Base-by-base conservation (phyloP, 768 basidiomycete species). In the Lactarius trivialis region DNA sequence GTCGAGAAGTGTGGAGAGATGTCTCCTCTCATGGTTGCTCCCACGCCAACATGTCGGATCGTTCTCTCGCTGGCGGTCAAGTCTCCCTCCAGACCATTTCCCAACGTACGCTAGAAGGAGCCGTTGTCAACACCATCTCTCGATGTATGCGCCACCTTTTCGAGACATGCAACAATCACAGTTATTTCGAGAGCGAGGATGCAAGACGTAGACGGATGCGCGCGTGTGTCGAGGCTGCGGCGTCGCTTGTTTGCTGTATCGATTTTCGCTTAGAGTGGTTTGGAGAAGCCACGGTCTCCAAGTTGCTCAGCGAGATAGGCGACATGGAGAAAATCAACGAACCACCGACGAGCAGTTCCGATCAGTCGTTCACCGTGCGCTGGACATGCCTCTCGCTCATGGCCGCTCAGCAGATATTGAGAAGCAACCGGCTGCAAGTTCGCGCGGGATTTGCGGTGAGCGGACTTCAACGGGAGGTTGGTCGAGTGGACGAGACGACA, bases 371-470 rank as follows among this genome's bases (percentile, higher is more conserved):
- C 52, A 14, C 24, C 32, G 9, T 39, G 3, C 58, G 30, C n/a
- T 43, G 58, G 39, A 53, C 59, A 11, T 60, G 59, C 41, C 52
- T 60, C 19, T 41, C 53, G 11, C 41, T 54, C 41, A 7, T 60
- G 41, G 52, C 33, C 7, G 36, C 34, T 55, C 39, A 43, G 11
- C 21, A 28, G 41, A 36, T n/a, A 37, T 1, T 60, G 33, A 19
- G 7, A 14, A 28, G n/a, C 8, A 34, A 12, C 4, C 28, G 3
- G 4, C 2, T 49, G 19, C 24, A 14, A 7, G 32, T 3, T 5
- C 30, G 12, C 5, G 57, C 62, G 0, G 8, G 9, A 36, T 32
- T 41, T 5, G 62, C 28, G 11, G 30, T 55, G 21, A 39, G 11
- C 15, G 52, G 52, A 39, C 45, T 53, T 43, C 26, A 32, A 48